Evolutionary conservation across 352 stramenopile genomes (phyloP), one percentile per base, ranked within the genome.

Genomic region (Pythium aquatile): DNA sequence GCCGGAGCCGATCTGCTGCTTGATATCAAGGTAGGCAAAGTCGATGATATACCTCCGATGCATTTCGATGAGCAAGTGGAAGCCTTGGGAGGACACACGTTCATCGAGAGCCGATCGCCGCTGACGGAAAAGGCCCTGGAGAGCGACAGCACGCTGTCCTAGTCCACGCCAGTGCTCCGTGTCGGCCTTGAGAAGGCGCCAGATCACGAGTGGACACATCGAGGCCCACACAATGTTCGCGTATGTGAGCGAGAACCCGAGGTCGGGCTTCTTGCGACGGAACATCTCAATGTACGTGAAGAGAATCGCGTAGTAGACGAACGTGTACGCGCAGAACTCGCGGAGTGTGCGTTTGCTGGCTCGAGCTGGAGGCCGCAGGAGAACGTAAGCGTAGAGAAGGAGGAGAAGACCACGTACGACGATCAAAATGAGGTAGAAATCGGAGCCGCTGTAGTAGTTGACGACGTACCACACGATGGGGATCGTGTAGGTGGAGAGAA

Each of bases 141-240:
- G 75, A 26, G 70, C 60, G 11, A 77, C 74, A 1, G 82, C 82
- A 26, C 82, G 77, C 51, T 77, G 65, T 16, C 80, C 79, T 0
- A 93, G 55, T 9, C 84, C 82, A 24, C 84, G 74, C 84, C 84
- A 93, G 61, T 93, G 73, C 48, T 78, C 75, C 8, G 84, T 93
- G 54, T 93, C 84, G 3, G 84, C 84, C 24, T 76, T 79, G 13
- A 94, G 69, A 17, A 92, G 72, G 57, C 83, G 73, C 83, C 81
- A 92, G 58, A 92, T 79, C 9, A 89, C 74, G 10, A 91, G 65
- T 6, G 86, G 86, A 29, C 73, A 76, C 8, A 90, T 53, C 0
- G 78, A 74, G 8, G 68, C 76, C 74, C 79, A 93, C 29, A 77
- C 73, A 44, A 89, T 53, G 33, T 73, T 69, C 5, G 61, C 62